Evolutionary conservation across 805 yeast genomes (phyloP).

Genomic region (Saturnispora galanensis): DNA sequence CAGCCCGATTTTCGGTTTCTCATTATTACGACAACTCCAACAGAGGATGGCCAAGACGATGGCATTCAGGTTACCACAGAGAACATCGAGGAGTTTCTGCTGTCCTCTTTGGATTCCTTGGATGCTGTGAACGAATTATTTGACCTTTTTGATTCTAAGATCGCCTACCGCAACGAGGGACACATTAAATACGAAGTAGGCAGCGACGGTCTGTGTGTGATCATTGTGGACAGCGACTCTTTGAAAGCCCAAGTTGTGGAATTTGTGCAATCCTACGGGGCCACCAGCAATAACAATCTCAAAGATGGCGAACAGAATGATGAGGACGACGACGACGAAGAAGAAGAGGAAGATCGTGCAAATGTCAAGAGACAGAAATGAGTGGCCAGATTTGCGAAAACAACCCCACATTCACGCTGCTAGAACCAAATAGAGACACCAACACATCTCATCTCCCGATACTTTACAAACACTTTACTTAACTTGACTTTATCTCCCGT

Average conservation of each 20-base stretch:
- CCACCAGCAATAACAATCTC: background rate
- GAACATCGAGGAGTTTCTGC: constrained; percentile 6
- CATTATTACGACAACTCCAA: constrained; percentile 14
- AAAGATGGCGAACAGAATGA: background rate
- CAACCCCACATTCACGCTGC: too few relatives aligned
- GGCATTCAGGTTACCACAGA: constrained; percentile 8
- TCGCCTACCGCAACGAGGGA: constrained; percentile 47
- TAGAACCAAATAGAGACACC: too few relatives aligned
- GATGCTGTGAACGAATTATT: constrained; percentile 42
- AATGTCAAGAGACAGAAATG: constrained; percentile 6
- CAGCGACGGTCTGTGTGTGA: constrained; percentile 48
- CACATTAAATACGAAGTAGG: constrained; percentile 51
- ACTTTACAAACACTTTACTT: too few relatives aligned
- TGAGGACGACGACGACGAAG: constrained; percentile 1
- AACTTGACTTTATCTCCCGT: too few relatives aligned
- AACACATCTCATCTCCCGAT: too few relatives aligned
- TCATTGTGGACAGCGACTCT: constrained; percentile 36
- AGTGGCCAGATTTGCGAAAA: too few relatives aligned
- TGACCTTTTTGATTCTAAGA: constrained; percentile 39
- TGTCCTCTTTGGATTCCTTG: constrained; percentile 28
- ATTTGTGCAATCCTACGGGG: constrained; percentile 29
- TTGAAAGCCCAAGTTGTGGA: constrained; percentile 31
- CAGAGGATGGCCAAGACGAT: constrained; percentile 20
- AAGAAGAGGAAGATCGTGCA: constrained; percentile 10
- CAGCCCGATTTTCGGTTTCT: constrained; percentile 8